phyloP scores from a whole-genome alignment of 2,329 filamentous ascomycete species.

The Cercospora nicotianae region DNA sequence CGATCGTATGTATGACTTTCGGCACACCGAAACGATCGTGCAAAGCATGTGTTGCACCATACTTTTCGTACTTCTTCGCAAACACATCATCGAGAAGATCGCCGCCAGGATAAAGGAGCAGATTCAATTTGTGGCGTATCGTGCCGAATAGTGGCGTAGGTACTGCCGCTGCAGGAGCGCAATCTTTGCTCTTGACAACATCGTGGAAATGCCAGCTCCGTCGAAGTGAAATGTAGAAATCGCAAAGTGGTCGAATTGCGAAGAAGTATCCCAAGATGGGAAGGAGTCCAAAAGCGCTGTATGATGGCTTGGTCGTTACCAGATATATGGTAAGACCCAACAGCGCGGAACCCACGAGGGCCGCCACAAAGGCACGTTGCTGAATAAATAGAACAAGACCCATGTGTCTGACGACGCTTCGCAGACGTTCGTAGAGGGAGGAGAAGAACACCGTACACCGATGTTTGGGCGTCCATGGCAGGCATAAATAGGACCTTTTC shows the following conservation, averaged over 20 bases:
- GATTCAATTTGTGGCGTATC: constrained; percentile 25
- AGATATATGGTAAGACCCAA: neutral
- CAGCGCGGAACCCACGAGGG: constrained; percentile 1
- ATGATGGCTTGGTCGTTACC: neutral
- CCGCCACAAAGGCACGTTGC: neutral
- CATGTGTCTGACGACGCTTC: neutral
- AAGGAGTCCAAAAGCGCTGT: neutral
- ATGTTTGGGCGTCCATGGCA: neutral
- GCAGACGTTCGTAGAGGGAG: neutral
- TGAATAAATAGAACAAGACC: neutral
- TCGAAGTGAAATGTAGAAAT: neutral
- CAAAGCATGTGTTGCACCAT: constrained; percentile 26
- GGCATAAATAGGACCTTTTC: neutral
- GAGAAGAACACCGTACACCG: neutral
- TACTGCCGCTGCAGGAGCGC: constrained; percentile 13
- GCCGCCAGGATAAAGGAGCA: constrained; percentile 21
- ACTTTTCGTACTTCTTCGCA: constrained; percentile 22
- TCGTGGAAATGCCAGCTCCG: constrained; percentile 1
- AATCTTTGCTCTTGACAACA: constrained; percentile 13
- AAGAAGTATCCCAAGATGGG: neutral
- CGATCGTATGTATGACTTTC: constrained; percentile 26
- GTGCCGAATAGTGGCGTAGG: constrained; percentile 19
- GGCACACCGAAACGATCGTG: constrained; percentile 20
- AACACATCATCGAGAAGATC: constrained; percentile 27
- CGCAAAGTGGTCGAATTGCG: neutral